These are phyloP conservation scores for Lipomyces chichibuensis DNA, from an alignment of 805 yeast species.

Conservation along the genomic window DNA sequence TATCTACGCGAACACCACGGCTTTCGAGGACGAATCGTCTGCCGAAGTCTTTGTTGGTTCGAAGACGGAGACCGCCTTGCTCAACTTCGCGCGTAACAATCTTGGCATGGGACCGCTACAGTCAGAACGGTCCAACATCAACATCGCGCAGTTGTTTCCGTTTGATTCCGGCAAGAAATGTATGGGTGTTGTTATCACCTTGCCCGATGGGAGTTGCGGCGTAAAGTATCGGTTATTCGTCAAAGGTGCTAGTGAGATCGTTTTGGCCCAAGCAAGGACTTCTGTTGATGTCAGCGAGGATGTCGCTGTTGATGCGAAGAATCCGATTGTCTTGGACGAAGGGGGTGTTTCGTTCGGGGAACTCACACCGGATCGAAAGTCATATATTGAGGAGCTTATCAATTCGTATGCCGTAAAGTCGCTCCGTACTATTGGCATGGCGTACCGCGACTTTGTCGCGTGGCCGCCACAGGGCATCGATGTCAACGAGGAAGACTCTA, in stretches of 20 bases:
- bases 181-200: constrained; percentile 75
- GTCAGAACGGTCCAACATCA: constrained; percentile 49
- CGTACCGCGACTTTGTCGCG: constrained; percentile 66
- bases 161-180: constrained; percentile 92
- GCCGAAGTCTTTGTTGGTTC: constrained; percentile 80
- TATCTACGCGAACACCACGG: constrained; percentile 80
- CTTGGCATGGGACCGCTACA: constrained; percentile 56
- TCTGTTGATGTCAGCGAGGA: constrained; percentile 37
- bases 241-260: constrained; percentile 95
- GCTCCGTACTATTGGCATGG: constrained; percentile 84
- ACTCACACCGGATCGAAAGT: constrained; percentile 9
- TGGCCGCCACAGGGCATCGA: constrained; percentile 71
- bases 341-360: constrained; percentile 33
- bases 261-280: constrained; percentile 51
- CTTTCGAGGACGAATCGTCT: constrained; percentile 60
- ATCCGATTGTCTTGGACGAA: constrained; percentile 21
- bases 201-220: constrained; percentile 42
- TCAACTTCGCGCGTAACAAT: constrained; percentile 64
- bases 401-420: constrained; percentile 74
- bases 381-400: constrained; percentile 49
- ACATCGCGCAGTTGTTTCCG: constrained; percentile 74
- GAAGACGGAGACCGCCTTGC: constrained; percentile 90
- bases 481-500: constrained; percentile 33
- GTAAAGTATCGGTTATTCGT: constrained; percentile 60
- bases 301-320: constrained; percentile 36